Percentiles rank a stretch among this genome's conserved stretches.
phyloP scores from a whole-genome alignment of 2,329 filamentous ascomycete genomes.

The Fusarium pseudograminearum region DNA sequence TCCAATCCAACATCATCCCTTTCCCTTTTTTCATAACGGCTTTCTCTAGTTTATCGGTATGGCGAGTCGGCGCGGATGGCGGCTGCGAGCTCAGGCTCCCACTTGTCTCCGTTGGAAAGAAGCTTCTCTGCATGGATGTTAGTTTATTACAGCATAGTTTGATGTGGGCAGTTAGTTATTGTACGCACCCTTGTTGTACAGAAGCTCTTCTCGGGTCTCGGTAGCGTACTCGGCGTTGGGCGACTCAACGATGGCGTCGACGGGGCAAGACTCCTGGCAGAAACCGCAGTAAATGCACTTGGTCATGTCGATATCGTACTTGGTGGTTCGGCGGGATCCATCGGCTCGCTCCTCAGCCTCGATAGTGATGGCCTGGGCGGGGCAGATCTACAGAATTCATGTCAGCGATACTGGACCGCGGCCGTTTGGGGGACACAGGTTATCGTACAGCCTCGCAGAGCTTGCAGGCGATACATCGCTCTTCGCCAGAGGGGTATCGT shows the following conservation, averaged over 20 bases:
- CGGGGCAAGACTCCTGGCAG: slow-evolving; percentile 98
- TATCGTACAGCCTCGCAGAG: slow-evolving; percentile 85
- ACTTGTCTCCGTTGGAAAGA: slow-evolving; percentile 90
- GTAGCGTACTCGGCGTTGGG: slow-evolving; percentile 73
- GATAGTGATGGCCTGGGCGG: slow-evolving; percentile 97
- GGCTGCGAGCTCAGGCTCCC: slow-evolving; percentile 97
- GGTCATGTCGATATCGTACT: slow-evolving; percentile 99
- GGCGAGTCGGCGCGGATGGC: slow-evolving; percentile 92
- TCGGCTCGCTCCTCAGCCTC: slow-evolving; percentile 98
- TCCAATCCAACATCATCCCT: slow-evolving; percentile 20
- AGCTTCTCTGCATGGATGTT: slow-evolving; percentile 74
- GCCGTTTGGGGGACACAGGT: not conserved
- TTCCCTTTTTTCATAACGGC: slow-evolving; percentile 33
- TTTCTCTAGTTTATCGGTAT: slow-evolving; percentile 72
- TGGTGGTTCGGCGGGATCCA: slow-evolving; percentile 91
- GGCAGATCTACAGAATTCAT: slow-evolving; percentile 75
- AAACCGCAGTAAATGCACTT: slow-evolving; percentile 99
- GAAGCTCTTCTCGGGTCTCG: slow-evolving; percentile 85
- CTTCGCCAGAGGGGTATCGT: slow-evolving; percentile 96
- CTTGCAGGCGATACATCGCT: slow-evolving; percentile 99
- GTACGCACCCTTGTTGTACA: slow-evolving; percentile 87
- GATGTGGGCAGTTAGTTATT: no score
- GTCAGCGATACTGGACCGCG: slow-evolving; percentile 22
- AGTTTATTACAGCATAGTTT: slow-evolving; percentile 35
- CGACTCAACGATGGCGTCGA: slow-evolving; percentile 84